Evolutionary conservation across 352 stramenopile genomes (phyloP).

Genomic region (Pythium brachiatum): DNA sequence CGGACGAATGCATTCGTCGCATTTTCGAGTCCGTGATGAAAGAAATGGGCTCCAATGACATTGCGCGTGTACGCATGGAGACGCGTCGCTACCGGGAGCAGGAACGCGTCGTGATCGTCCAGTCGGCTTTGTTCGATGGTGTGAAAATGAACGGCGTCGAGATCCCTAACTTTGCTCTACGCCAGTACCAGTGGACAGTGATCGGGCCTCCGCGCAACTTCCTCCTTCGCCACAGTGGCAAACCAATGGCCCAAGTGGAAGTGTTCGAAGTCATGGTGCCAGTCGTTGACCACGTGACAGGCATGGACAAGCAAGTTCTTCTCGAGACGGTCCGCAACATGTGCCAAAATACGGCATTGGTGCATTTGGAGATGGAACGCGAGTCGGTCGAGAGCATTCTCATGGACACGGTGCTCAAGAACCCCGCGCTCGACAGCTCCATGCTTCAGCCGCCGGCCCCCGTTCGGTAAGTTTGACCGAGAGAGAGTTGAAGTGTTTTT

Average conservation of each 20-base stretch:
- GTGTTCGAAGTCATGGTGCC: slow-evolving; percentile 19
- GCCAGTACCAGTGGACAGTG: slow-evolving; percentile 23
- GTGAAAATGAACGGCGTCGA: background rate
- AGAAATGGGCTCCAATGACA: background rate
- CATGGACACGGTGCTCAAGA: slow-evolving; percentile 13
- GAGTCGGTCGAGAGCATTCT: slow-evolving; percentile 22
- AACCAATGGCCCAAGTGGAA: slow-evolving; percentile 16
- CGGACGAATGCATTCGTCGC: slow-evolving; percentile 12
- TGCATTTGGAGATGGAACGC: slow-evolving; percentile 16
- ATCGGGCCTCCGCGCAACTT: slow-evolving; percentile 12
- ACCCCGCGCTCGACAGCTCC: background rate
- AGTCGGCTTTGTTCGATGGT: slow-evolving; percentile 16
- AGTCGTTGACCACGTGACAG: slow-evolving; percentile 17
- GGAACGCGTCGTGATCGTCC: slow-evolving; percentile 15
- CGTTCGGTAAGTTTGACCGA: background rate
- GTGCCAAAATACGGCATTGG: slow-evolving; percentile 6
- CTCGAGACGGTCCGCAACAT: slow-evolving; percentile 2
- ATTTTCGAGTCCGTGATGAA: slow-evolving; percentile 13
- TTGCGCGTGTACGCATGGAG: slow-evolving; percentile 15
- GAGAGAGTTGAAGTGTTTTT: too few species aligned
- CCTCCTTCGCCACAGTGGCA: slow-evolving; percentile 8
- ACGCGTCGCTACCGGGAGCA: slow-evolving; percentile 14
- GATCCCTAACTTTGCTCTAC: slow-evolving; percentile 6
- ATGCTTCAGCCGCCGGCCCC: slow-evolving; percentile 4
- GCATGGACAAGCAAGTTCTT: slow-evolving; percentile 2